Base-by-base conservation (phyloP, 345 rosid species). In the Populus nigra region DNA sequence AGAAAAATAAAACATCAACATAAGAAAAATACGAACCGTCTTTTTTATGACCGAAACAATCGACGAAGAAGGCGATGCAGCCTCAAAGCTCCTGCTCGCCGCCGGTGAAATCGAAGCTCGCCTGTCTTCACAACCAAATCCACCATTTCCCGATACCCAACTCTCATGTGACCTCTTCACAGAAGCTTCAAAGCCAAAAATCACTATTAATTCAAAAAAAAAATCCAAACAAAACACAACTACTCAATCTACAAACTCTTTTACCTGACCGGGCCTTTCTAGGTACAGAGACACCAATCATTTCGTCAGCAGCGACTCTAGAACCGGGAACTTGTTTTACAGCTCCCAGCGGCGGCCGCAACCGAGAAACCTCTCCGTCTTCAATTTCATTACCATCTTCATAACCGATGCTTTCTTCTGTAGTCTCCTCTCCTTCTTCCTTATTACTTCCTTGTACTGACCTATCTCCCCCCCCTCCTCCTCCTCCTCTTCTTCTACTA, bases 211-310 rank as follows among this genome's bases (percentile, higher is more conserved):
- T 15, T 29, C 4, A 8, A 18, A 33, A 70, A 59, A n/a, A n/a
- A 66, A 62, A 2, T 16, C 12, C 50, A 25, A 35, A 39, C 39
- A 23, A 66, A 41, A 39, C 35, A 16, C 68, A 63, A 8, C 50
- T 35, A 71, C 18, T 2, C 11, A 68, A 61, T 33, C 36, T 33
- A 41, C 20, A 50, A 69, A 25, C 29, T 23, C 15, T 72, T 68
- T 35, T 72, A 86, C 89, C 91, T 81, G 94, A 89, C 43, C 92
- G 94, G 81, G 92, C 88, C 76, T 89, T 89, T 74, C 92, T 85
- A 12, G 94, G 94, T 23, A 91, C 86, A 39, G 83, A 68, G 55
- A 85, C 88, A 43, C 87, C 88, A 78, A 89, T 87, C 85, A 87
- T 81, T 82, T 86, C 90, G 65, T 87, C 87, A 33, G 84, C 68